Conservation (phyloP, 129 eudicot genomes). For the Sambucus nigra region DNA sequence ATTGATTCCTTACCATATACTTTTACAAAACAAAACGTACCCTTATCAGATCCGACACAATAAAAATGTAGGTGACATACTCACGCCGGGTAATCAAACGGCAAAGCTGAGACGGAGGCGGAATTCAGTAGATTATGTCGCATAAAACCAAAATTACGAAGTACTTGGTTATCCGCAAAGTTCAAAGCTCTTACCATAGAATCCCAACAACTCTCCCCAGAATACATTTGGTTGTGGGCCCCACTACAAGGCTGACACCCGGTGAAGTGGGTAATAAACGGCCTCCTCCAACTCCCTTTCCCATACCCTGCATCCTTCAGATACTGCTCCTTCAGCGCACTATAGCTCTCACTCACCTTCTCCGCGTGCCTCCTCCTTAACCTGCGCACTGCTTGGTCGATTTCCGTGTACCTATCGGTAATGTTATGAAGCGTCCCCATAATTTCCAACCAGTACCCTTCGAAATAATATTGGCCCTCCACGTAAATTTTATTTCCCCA, state of each 20-base stretch:
- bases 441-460: slow-evolving; percentile 88
- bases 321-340: slow-evolving; percentile 40
- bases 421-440: slow-evolving; percentile 41
- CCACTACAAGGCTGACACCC: slow-evolving; percentile 96
- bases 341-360: slow-evolving; percentile 44
- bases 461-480: slow-evolving; percentile 64
- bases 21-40: too few species aligned
- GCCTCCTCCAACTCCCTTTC: slow-evolving; percentile 47
- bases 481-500: slow-evolving; percentile 68
- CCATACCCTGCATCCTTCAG: slow-evolving; percentile 53
- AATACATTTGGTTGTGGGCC: slow-evolving; percentile 55
- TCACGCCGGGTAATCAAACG: slow-evolving; percentile 51
- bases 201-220: slow-evolving; percentile 43
- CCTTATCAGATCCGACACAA: too few species aligned
- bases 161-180: slow-evolving; percentile 86
- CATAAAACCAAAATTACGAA: slow-evolving; percentile 64
- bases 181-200: slow-evolving; percentile 60
- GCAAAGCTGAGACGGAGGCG: slow-evolving; percentile 37
- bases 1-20: too few species aligned
- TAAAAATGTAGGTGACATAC: too few species aligned
- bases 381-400: slow-evolving; percentile 34
- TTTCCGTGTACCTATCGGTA: slow-evolving; percentile 25
- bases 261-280: slow-evolving; percentile 84
- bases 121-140: slow-evolving; percentile 53
- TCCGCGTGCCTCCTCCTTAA: slow-evolving; percentile 70